These are phyloP conservation scores for Coemansia pectinata DNA, from an alignment of 192 early-diverging fungal species.

Conservation along the genomic window DNA sequence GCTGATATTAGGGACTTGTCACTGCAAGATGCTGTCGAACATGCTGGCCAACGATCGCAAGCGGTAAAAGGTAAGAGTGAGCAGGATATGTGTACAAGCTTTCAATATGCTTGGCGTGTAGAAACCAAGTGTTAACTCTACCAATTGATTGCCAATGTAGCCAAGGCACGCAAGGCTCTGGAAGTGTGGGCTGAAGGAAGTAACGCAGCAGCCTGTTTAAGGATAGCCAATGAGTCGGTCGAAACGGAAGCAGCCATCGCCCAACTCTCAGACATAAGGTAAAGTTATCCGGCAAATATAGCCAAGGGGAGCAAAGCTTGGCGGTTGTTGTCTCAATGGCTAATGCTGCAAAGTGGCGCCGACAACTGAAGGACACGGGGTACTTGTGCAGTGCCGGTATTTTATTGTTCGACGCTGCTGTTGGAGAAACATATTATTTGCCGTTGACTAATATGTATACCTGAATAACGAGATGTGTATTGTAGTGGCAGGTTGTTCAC, in stretches of 20 bases:
- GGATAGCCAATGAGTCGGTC: conserved; percentile 12
- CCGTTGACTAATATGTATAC: neutral
- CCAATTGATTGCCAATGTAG: neutral
- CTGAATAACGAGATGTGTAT: neutral
- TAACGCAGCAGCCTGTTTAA: conserved; percentile 5
- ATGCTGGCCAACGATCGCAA: neutral
- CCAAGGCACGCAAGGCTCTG: conserved; percentile 15
- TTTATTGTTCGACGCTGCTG: neutral
- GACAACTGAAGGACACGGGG: conserved; percentile 6
- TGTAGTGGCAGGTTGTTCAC: conserved; percentile 51
- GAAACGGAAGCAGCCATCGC: conserved; percentile 25
- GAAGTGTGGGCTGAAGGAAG: conserved; percentile 18
- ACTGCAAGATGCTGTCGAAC: neutral
- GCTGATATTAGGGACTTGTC: neutral
- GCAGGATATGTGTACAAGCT: neutral
- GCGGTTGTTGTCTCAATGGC: neutral
- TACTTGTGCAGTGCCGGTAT: neutral
- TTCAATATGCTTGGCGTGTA: neutral
- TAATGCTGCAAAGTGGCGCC: neutral
- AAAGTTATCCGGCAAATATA: conserved; percentile 5
- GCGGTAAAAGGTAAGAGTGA: neutral
- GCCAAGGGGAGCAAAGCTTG: neutral
- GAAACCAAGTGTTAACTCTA: neutral
- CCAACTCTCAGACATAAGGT: conserved; percentile 36
- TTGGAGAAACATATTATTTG: neutral